Conservation (phyloP, 306 rosid species). For the Cotoneaster glaucophyllus region DNA sequence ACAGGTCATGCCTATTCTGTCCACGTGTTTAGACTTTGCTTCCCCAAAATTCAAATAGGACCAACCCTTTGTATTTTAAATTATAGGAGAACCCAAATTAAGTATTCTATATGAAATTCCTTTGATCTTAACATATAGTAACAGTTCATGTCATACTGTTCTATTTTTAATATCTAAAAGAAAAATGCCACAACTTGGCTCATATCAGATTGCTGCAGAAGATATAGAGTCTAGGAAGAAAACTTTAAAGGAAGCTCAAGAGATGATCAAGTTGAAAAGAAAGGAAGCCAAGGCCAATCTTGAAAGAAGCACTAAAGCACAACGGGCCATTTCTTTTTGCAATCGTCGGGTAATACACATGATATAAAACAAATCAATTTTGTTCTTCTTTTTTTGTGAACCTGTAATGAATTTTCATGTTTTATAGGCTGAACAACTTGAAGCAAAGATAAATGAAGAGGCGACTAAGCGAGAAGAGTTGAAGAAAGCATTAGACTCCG, state of each 20-base stretch:
- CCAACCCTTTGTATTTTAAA: not conserved
- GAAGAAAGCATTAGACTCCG: conserved; percentile 29
- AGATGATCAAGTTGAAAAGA: conserved; percentile 39
- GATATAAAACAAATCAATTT: not conserved
- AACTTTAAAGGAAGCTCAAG: conserved; percentile 47
- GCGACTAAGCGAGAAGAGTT: conserved; percentile 33
- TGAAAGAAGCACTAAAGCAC: conserved; percentile 54
- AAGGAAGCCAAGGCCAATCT: conserved; percentile 42
- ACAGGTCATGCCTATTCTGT: not conserved
- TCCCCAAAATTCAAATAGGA: not conserved
- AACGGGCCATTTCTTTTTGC: conserved; percentile 65
- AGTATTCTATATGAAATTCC: not conserved
- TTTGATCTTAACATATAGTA: not conserved
- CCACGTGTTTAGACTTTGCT: not conserved
- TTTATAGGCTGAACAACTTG: conserved; percentile 52
- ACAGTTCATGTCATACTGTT: no score
- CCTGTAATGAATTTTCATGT: not conserved
- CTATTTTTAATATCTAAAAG: not conserved
- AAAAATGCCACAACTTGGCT: not conserved
- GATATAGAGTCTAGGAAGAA: conserved; percentile 30
- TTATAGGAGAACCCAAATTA: not conserved
- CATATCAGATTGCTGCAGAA: conserved; percentile 33
- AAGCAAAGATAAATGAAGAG: conserved; percentile 48
- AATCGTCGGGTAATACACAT: conserved; percentile 44
- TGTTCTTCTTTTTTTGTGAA: not conserved